A percentile compares a stretch with the other conserved stretches of the same genome.
phyloP scores from a whole-genome alignment of 305 asterid species.

The Fraxinus nigra region DNA sequence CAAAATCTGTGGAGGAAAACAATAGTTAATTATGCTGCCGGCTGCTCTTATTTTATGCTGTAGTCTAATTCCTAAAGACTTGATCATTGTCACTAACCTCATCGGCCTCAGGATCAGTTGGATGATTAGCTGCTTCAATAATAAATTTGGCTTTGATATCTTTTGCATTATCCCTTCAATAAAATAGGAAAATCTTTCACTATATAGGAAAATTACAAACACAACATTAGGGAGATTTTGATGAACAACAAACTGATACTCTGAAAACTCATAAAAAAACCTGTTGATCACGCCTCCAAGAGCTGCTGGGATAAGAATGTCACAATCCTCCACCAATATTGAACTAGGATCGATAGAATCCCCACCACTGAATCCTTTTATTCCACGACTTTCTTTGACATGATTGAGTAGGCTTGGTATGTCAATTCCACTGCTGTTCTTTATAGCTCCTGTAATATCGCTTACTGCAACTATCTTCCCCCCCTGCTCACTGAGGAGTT shows the following conservation, averaged over 20 bases:
- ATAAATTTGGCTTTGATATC: constrained; percentile 75
- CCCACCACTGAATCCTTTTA: constrained; percentile 69
- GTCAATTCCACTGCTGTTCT: constrained; percentile 63
- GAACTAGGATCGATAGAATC: constrained; percentile 50
- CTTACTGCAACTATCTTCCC: constrained; percentile 71
- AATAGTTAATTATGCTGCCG: neutral
- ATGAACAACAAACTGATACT: neutral
- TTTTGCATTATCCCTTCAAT: constrained; percentile 64
- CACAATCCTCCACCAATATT: constrained; percentile 67
- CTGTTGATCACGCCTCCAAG: constrained; percentile 87
- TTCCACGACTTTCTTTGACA: constrained; percentile 48
- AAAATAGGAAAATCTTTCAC: neutral
- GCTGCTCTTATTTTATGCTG: neutral
- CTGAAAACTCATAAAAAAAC: constrained; percentile 17
- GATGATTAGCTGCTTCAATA: constrained; percentile 85
- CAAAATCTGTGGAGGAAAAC: constrained; percentile 45
- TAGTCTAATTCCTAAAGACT: neutral
- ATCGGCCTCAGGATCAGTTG: constrained; percentile 88
- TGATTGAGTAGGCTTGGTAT: constrained; percentile 50
- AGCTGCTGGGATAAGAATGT: constrained; percentile 86
- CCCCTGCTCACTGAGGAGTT: constrained; percentile 61
- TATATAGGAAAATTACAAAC: neutral
- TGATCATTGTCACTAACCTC: constrained; percentile 39
- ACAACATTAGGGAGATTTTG: neutral
- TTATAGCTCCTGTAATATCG: constrained; percentile 76